These are phyloP conservation scores for Sechiopsis laciniata DNA, from an alignment of 306 rosid genomes.

Conservation along the genomic window DNA sequence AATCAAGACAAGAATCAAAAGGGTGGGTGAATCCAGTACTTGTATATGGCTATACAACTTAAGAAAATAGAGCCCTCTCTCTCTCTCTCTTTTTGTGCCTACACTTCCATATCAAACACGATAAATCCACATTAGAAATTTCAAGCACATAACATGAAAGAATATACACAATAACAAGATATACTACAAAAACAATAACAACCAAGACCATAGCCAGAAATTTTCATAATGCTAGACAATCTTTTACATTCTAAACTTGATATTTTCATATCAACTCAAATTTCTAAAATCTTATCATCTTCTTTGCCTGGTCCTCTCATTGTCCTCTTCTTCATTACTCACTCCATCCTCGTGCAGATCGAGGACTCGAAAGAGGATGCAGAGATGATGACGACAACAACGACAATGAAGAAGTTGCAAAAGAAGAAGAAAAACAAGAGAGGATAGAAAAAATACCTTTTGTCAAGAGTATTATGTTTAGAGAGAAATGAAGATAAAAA, in stretches of 20 bases:
- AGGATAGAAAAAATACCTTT: slow-evolving; percentile 33
- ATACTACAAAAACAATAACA: neutral
- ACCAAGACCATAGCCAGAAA: neutral
- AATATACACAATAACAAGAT: neutral
- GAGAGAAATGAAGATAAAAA: slow-evolving; percentile 24
- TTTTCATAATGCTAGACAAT: too few species aligned
- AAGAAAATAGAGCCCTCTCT: slow-evolving; percentile 27
- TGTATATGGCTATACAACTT: slow-evolving; percentile 35
- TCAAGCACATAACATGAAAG: neutral
- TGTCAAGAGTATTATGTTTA: slow-evolving; percentile 33
- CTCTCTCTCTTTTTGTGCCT: slow-evolving; percentile 26
- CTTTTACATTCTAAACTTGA: neutral
- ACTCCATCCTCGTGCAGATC: neutral
- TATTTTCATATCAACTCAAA: neutral
- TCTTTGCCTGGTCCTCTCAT: neutral
- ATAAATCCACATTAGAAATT: slow-evolving; percentile 19
- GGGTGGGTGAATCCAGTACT: slow-evolving; percentile 43
- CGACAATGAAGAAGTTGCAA: neutral
- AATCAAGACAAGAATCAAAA: slow-evolving; percentile 26
- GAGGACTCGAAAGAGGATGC: slow-evolving; percentile 4
- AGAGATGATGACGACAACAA: neutral
- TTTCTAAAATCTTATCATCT: neutral
- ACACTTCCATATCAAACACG: slow-evolving; percentile 26
- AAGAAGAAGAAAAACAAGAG: slow-evolving; percentile 1
- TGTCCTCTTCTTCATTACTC: neutral